Conservation (phyloP, 257 asterid species). For the Sherardia arvensis region DNA sequence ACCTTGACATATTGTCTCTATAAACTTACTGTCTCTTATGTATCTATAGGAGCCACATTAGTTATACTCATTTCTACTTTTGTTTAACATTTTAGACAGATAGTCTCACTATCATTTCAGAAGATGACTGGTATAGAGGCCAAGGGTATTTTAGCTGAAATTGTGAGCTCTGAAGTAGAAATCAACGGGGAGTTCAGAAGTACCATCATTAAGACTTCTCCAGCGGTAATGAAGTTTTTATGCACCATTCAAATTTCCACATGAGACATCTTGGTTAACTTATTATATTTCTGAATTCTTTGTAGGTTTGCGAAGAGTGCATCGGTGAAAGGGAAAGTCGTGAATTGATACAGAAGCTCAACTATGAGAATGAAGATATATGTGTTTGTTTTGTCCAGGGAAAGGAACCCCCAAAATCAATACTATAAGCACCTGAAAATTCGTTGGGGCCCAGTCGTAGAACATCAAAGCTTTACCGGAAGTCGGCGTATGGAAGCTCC, state of each 20-base stretch:
- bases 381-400: constrained; percentile 74
- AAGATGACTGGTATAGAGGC: constrained; percentile 68
- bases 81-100: constrained; percentile 46
- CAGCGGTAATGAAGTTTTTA: constrained; percentile 54
- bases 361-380: constrained; percentile 77
- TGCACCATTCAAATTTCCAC: constrained; percentile 8
- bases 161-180: constrained; percentile 39
- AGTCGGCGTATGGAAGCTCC: constrained; percentile 71
- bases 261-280: neutral
- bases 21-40: neutral
- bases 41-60: neutral
- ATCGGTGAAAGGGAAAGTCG: constrained; percentile 87
- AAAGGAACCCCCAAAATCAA: constrained; percentile 92
- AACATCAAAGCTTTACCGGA: constrained; percentile 86
- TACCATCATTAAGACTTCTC: constrained; percentile 54
- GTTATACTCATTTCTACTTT: neutral
- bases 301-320: constrained; percentile 92
- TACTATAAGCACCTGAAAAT: constrained; percentile 73
- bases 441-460: constrained; percentile 65
- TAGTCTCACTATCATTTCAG: constrained; percentile 49
- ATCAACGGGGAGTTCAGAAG: constrained; percentile 27
- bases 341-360: constrained; percentile 79
- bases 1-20: neutral
- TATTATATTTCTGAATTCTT: constrained; percentile 1
- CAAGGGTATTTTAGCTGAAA: constrained; percentile 53